Conservation (phyloP, 495 filamentous ascomycete genomes). For the Neurospora tetrasperma region DNA sequence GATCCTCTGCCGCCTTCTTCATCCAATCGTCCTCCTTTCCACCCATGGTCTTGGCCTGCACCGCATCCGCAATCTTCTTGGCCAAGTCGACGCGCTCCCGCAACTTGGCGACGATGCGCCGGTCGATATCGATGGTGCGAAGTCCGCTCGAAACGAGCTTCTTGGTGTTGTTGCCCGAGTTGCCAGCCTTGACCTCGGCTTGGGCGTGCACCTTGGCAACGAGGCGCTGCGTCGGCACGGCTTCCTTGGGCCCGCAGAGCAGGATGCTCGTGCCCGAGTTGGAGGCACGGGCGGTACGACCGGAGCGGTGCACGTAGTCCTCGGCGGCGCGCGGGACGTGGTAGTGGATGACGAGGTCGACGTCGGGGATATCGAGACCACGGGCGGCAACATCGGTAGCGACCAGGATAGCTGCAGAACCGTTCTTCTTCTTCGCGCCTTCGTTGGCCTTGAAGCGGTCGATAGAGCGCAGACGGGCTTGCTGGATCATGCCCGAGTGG, state of each 20-base stretch:
- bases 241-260: conserved; percentile 86
- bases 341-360: conserved; percentile 86
- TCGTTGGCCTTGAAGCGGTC: conserved; percentile 73
- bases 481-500: conserved; percentile 92
- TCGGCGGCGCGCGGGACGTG: conserved; percentile 89
- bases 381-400: conserved; percentile 96
- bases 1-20: conserved; percentile 73
- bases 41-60: conserved; percentile 76
- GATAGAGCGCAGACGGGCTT: conserved; percentile 85
- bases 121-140: conserved; percentile 70
- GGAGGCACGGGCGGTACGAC: conserved; percentile 81
- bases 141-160: conserved; percentile 8
- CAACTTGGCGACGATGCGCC: conserved; percentile 62
- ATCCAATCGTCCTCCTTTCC: conserved; percentile 78
- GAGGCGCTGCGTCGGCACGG: conserved; percentile 68
- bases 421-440: conserved; percentile 14
- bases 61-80: conserved; percentile 74
- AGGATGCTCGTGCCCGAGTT: conserved; percentile 69
- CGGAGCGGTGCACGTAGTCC: conserved; percentile 90
- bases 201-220: conserved; percentile 73
- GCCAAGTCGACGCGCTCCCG: conserved; percentile 65
- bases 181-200: conserved; percentile 22
- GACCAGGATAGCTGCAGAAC: conserved; percentile 59
- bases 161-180: conserved; percentile 51
- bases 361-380: conserved; percentile 83